Conservation (phyloP, 805 yeast genomes). For the Metschnikowia cubensis region DNA sequence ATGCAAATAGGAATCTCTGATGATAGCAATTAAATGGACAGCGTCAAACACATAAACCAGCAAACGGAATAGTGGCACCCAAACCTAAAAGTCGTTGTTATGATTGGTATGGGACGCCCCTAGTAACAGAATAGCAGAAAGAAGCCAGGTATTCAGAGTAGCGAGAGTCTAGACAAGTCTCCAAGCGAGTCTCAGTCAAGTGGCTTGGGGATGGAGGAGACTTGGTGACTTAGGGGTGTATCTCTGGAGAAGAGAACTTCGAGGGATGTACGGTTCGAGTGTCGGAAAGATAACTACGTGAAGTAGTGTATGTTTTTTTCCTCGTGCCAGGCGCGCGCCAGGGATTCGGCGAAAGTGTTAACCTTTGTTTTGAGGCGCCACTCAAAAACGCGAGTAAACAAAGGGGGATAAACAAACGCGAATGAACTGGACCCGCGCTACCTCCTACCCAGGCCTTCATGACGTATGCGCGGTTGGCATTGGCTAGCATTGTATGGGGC, state of each 20-base stretch:
- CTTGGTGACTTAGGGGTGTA: not conserved
- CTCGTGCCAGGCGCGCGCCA: conserved; percentile 5
- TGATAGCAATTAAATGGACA: not conserved
- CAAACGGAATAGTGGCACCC: not conserved
- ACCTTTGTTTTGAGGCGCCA: conserved; percentile 5
- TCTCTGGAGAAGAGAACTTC: not conserved
- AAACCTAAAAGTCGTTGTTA: not conserved
- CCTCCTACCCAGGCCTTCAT: not conserved
- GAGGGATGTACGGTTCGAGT: not conserved
- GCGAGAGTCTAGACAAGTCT: conserved; percentile 1
- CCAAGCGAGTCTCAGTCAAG: conserved; percentile 1
- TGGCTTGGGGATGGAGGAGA: not conserved
- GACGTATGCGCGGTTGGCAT: conserved; percentile 1
- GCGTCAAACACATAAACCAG: not conserved
- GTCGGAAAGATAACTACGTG: not conserved
- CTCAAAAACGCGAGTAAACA: conserved; percentile 13
- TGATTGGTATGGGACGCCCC: not conserved
- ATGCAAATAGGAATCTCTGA: not conserved
- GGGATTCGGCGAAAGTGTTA: conserved; percentile 1
- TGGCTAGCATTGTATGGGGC: not conserved
- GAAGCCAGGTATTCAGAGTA: conserved; percentile 1
- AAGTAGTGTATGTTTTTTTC: conserved; percentile 2
- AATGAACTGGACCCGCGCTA: not conserved
- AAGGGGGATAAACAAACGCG: conserved; percentile 21
- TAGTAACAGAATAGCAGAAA: not conserved